phyloP scores from a whole-genome alignment of 1,139 yeast genomes.

The Groenewaldozyma sp. region DNA sequence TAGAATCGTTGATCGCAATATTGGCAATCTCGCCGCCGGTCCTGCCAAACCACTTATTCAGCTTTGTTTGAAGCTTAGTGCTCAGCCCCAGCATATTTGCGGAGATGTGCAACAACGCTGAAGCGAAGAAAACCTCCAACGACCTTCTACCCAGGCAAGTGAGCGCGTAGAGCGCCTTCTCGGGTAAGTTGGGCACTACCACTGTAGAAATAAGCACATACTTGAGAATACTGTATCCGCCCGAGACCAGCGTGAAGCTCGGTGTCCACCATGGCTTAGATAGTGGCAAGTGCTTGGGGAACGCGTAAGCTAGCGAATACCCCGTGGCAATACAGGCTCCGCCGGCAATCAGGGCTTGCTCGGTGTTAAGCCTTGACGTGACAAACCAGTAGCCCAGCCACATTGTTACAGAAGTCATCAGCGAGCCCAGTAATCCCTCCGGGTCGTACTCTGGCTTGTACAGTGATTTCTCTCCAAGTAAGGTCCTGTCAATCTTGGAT shows the following conservation, averaged over 20 bases:
- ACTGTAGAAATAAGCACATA: constrained; percentile 16
- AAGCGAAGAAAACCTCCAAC: constrained; percentile 25
- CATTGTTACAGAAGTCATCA: constrained; percentile 29
- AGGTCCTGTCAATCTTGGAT: constrained; percentile 23
- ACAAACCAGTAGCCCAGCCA: constrained; percentile 31
- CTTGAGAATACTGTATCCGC: constrained; percentile 27
- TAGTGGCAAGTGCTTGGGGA: constrained; percentile 27
- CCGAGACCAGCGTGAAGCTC: constrained; percentile 25
- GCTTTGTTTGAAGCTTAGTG: constrained; percentile 11
- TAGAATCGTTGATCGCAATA: constrained; percentile 13
- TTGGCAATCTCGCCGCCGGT: constrained; percentile 17
- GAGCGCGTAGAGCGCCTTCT: constrained; percentile 13
- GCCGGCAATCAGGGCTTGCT: constrained; percentile 23
- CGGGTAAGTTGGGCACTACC: constrained; percentile 23
- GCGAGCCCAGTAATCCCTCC: constrained; percentile 30
- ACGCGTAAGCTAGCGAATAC: constrained; percentile 18
- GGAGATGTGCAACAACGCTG: constrained; percentile 17
- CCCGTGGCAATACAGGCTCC: constrained; percentile 24
- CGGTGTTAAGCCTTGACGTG: constrained; percentile 15
- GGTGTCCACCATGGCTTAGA: constrained; percentile 34
- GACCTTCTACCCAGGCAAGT: constrained; percentile 25
- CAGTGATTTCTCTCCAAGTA: constrained; percentile 18
- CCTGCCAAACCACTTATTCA: constrained; percentile 13
- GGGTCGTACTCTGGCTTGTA: constrained; percentile 29
- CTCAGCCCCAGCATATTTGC: no score